Evolutionary conservation across 1,139 yeast species (phyloP).

Genomic region (Nadsonia commutata): DNA sequence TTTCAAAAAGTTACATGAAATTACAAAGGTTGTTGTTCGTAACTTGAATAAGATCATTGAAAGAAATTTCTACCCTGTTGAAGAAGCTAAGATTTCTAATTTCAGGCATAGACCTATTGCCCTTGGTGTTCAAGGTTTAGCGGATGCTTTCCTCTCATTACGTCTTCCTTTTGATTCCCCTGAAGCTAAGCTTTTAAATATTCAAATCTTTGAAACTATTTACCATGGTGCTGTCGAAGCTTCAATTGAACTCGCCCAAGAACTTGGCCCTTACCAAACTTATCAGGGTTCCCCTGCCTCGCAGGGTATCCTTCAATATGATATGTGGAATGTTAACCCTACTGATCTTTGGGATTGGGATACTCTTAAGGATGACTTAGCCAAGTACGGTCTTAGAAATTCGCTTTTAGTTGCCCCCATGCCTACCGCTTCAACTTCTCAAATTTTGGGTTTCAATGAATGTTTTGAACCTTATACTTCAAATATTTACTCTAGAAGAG

Average conservation of each 20-base stretch:
- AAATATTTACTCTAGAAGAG: constrained; percentile 76
- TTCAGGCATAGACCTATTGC: constrained; percentile 76
- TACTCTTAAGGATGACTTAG: constrained; percentile 42
- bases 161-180: constrained; percentile 69
- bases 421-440: constrained; percentile 94
- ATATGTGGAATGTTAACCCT: constrained; percentile 68
- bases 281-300: constrained; percentile 77
- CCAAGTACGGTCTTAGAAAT: constrained; percentile 58
- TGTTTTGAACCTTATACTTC: constrained; percentile 89
- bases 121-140: constrained; percentile 80
- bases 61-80: constrained; percentile 64
- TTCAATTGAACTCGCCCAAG: constrained; percentile 56
- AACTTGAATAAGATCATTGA: constrained; percentile 71
- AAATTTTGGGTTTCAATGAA: constrained; percentile 76
- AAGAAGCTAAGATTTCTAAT: constrained; percentile 54
- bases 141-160: constrained; percentile 67
- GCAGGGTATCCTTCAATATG: constrained; percentile 62
- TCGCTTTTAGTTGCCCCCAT: constrained; percentile 79
- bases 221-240: constrained; percentile 79
- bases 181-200: constrained; percentile 56
- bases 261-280: constrained; percentile 50
- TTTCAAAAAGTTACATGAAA: constrained; percentile 55
- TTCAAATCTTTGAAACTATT: constrained; percentile 77
- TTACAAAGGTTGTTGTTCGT: constrained; percentile 57
- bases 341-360: constrained; percentile 68